These are phyloP conservation scores for Fomitopsis pinicola DNA, from an alignment of 1,284 basidiomycete species.

Conservation along the genomic window DNA sequence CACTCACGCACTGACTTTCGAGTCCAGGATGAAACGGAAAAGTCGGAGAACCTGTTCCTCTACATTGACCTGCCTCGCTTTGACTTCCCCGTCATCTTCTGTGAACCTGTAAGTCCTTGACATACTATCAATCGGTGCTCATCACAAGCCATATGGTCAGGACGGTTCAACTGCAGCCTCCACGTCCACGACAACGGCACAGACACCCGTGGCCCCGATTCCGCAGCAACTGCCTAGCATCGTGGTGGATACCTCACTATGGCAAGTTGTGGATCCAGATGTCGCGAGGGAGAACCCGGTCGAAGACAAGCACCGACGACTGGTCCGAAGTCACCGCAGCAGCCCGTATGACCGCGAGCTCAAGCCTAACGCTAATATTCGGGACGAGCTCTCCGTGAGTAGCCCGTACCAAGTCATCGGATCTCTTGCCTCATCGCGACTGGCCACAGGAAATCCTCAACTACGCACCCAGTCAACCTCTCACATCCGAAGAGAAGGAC, in stretches of 20 bases:
- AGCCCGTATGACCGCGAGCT: constrained; percentile 94
- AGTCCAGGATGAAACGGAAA: constrained; percentile 75
- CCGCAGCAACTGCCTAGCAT: constrained; percentile 39
- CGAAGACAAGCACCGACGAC: constrained; percentile 93
- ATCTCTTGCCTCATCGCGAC: neutral
- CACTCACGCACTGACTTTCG: neutral
- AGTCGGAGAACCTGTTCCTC: constrained; percentile 86
- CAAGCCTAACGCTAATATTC: constrained; percentile 93
- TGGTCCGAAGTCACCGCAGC: constrained; percentile 92
- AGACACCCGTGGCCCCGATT: constrained; percentile 30
- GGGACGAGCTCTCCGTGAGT: constrained; percentile 88
- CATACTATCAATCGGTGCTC: neutral
- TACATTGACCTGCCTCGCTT: constrained; percentile 97
- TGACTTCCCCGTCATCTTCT: constrained; percentile 97
- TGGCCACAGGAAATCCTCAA: constrained; percentile 75
- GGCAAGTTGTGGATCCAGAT: constrained; percentile 93
- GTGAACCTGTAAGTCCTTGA: constrained; percentile 63
- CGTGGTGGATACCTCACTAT: constrained; percentile 65
- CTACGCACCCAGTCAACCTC: constrained; percentile 85
- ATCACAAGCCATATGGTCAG: constrained; percentile 15
- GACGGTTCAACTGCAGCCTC: constrained; percentile 34
- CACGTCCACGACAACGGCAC: constrained; percentile 36
- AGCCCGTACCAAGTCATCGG: neutral
- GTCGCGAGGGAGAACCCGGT: constrained; percentile 90
- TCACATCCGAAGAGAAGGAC: constrained; percentile 93